phyloP scores from a whole-genome alignment of 495 filamentous ascomycete genomes.

The Articulospora tetracladia region DNA sequence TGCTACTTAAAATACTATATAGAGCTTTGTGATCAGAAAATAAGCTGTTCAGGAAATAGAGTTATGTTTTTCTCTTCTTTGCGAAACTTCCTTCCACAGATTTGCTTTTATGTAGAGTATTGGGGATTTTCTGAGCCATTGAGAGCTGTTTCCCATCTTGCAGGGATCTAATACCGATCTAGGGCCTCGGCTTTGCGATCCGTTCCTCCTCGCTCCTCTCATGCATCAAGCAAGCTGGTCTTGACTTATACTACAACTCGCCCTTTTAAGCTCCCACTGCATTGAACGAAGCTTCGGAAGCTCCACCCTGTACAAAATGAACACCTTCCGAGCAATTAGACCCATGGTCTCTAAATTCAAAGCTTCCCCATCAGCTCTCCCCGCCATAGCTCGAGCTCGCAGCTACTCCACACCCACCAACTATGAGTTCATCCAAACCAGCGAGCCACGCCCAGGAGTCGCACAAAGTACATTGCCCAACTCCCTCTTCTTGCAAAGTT shows the following conservation, averaged over 20 bases:
- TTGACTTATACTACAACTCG: constrained; percentile 2
- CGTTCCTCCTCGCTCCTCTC: background rate
- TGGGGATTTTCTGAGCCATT: too few relatives aligned
- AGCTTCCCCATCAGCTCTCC: constrained; percentile 25
- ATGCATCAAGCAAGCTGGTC: constrained; percentile 5
- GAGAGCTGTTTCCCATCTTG: background rate
- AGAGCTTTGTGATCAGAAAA: too few relatives aligned
- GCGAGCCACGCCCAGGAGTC: constrained; percentile 81
- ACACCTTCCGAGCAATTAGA: constrained; percentile 51
- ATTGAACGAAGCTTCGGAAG: background rate
- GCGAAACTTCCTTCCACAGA: too few relatives aligned
- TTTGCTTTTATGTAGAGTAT: too few relatives aligned
- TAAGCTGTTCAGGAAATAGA: too few relatives aligned
- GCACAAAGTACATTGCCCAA: constrained; percentile 62
- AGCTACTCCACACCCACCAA: constrained; percentile 53
- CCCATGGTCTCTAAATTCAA: constrained; percentile 56
- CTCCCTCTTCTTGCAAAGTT: constrained; percentile 3
- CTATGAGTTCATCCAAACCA: constrained; percentile 81
- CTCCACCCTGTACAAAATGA: constrained; percentile 39
- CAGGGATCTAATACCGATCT: background rate
- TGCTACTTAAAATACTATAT: too few relatives aligned
- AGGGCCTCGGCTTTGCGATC: background rate
- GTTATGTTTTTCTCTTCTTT: too few relatives aligned
- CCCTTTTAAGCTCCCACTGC: background rate
- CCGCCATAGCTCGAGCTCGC: constrained; percentile 41